Conservation (phyloP, 2,329 filamentous ascomycete species). For the Coniochaeta sp. region DNA sequence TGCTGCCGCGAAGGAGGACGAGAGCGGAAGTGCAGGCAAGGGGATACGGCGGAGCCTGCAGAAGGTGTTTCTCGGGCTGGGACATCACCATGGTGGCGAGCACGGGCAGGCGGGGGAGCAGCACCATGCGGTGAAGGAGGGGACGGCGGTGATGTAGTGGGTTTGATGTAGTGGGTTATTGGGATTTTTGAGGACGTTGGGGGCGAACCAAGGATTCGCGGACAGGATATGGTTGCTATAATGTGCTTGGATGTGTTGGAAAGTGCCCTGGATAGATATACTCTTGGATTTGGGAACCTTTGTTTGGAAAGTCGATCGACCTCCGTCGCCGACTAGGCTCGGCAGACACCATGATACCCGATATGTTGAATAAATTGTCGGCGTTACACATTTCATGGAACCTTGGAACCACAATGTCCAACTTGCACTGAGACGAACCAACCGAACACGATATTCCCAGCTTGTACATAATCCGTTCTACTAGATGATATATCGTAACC, state of each 20-base stretch:
- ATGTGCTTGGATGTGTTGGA: no score
- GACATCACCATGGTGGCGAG: constrained; percentile 9
- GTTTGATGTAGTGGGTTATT: not conserved
- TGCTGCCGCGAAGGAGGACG: constrained; percentile 7
- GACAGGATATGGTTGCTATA: no score
- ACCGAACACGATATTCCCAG: not conserved
- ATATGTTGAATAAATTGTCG: not conserved
- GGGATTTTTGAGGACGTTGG: not conserved
- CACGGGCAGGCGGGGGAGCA: not conserved
- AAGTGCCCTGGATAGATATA: no score
- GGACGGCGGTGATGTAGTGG: not conserved
- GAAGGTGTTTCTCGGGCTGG: constrained; percentile 33
- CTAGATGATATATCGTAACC: not conserved
- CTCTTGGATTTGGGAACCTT: not conserved
- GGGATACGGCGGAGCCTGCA: constrained; percentile 39
- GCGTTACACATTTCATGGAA: not conserved
- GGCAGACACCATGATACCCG: not conserved
- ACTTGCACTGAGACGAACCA: not conserved
- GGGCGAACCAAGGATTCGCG: no score
- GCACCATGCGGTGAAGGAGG: not conserved
- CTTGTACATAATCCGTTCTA: not conserved
- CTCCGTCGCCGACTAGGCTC: not conserved
- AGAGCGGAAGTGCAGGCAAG: constrained; percentile 24
- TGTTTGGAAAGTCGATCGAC: not conserved
- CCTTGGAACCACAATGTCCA: not conserved